phyloP scores from a whole-genome alignment of 768 basidiomycete species.

The Phaffia australis region DNA sequence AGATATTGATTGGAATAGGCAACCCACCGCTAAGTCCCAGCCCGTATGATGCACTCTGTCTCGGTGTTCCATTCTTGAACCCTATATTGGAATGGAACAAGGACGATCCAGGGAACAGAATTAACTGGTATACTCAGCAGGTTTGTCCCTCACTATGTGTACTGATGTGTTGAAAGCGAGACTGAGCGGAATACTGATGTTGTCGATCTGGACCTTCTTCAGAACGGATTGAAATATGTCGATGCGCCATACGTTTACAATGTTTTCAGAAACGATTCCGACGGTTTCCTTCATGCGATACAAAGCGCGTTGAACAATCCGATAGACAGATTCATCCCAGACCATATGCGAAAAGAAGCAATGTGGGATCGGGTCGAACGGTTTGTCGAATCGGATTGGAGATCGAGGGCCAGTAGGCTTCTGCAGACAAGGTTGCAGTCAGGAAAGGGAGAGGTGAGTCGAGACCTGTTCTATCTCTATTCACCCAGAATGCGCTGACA shows the following conservation, averaged over 20 bases:
- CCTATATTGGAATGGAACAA: conserved; percentile 1
- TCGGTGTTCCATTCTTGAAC: conserved; percentile 16
- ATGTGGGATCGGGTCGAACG: conserved; percentile 5
- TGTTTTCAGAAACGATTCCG: conserved; percentile 1
- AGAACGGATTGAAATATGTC: neutral
- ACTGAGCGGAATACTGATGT: too few species aligned
- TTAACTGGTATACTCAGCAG: conserved; percentile 13
- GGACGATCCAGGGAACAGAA: neutral
- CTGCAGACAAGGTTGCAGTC: too few species aligned
- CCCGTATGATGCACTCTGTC: neutral
- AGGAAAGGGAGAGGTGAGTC: too few species aligned
- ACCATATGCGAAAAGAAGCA: conserved; percentile 3
- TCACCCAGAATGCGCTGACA: too few species aligned
- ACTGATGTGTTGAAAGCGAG: too few species aligned
- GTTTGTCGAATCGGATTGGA: conserved; percentile 5
- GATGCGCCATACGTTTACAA: conserved; percentile 14
- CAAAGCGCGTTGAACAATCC: conserved; percentile 12
- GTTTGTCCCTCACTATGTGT: too few species aligned
- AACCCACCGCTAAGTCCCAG: neutral
- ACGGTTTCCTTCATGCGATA: conserved; percentile 9
- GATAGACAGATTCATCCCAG: neutral
- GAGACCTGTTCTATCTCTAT: too few species aligned
- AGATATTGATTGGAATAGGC: conserved; percentile 11
- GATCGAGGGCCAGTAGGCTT: too few species aligned
- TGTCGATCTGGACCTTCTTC: neutral